Evolutionary conservation across 2,329 filamentous ascomycete species (phyloP).

Genomic region (Mariannaea elegans): DNA sequence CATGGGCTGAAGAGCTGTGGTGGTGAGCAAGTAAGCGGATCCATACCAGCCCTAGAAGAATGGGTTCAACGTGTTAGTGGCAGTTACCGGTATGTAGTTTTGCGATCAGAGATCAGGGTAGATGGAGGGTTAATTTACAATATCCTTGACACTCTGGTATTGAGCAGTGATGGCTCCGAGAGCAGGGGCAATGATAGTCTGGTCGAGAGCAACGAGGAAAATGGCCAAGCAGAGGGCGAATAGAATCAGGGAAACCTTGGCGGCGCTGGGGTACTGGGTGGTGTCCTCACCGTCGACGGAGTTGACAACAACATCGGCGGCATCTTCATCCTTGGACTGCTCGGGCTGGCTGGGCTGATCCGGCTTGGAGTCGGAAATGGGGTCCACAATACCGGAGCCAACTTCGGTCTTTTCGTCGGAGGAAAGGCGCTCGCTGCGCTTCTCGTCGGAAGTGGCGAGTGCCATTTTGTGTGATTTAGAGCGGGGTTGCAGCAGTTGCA

Average conservation of each 20-base stretch:
- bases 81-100: neutral
- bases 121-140: slow-evolving; percentile 44
- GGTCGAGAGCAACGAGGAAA: slow-evolving; percentile 61
- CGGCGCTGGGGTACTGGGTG: slow-evolving; percentile 49
- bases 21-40: slow-evolving; percentile 58
- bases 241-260: slow-evolving; percentile 53
- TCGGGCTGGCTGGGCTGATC: slow-evolving; percentile 4
- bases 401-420: slow-evolving; percentile 45
- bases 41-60: slow-evolving; percentile 58
- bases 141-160: slow-evolving; percentile 55
- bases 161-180: slow-evolving; percentile 60
- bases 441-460: slow-evolving; percentile 30
- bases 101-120: neutral
- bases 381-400: slow-evolving; percentile 36
- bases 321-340: neutral
- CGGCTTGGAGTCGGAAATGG: slow-evolving; percentile 16
- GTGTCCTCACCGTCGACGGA: slow-evolving; percentile 15
- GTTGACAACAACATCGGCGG: neutral
- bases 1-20: slow-evolving; percentile 58
- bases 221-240: slow-evolving; percentile 55
- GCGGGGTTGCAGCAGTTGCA: too few species aligned
- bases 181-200: slow-evolving; percentile 62
- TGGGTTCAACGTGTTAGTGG: too few species aligned
- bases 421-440: slow-evolving; percentile 37
- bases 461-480: too few species aligned